These are phyloP conservation scores for Bertia moriformis DNA, from an alignment of 2,329 filamentous ascomycete genomes.

Conservation along the genomic window DNA sequence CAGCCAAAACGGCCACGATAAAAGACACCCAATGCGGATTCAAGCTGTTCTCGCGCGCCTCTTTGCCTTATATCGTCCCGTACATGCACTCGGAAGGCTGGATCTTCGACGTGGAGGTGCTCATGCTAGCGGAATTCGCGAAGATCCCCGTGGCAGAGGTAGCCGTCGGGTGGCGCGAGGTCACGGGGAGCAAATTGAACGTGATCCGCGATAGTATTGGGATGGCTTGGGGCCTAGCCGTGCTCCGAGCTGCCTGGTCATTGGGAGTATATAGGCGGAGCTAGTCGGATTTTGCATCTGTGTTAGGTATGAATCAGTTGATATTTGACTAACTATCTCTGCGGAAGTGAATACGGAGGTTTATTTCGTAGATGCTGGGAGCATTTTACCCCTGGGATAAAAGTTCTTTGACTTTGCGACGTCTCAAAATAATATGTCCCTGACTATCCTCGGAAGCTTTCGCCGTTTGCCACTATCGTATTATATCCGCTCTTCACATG, in stretches of 20 bases:
- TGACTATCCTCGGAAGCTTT: too few relatives aligned
- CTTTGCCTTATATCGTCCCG: constrained; percentile 79
- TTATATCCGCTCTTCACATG: too few relatives aligned
- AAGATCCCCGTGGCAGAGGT: constrained; percentile 85
- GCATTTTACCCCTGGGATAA: too few relatives aligned
- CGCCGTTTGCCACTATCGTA: too few relatives aligned
- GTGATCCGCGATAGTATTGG: constrained; percentile 82
- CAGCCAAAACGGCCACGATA: constrained; percentile 73
- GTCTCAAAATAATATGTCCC: too few relatives aligned
- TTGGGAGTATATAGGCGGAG: constrained; percentile 64
- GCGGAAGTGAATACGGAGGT: too few relatives aligned
- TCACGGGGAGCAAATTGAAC: constrained; percentile 86
- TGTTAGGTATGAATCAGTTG: too few relatives aligned
- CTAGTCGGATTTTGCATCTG: not conserved
- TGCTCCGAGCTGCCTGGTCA: constrained; percentile 79
- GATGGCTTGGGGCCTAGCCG: constrained; percentile 81
- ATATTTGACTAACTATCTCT: too few relatives aligned
- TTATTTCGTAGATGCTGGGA: too few relatives aligned
- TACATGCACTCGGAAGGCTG: constrained; percentile 98
- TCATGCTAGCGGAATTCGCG: constrained; percentile 91
- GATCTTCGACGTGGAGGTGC: constrained; percentile 99
- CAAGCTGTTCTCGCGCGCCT: constrained; percentile 80
- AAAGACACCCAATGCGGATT: constrained; percentile 97
- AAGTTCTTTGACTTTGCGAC: too few relatives aligned
- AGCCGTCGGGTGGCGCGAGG: constrained; percentile 88